Evolutionary conservation across 2,329 filamentous ascomycete species (phyloP).

Genomic region (Epichloe baconii): DNA sequence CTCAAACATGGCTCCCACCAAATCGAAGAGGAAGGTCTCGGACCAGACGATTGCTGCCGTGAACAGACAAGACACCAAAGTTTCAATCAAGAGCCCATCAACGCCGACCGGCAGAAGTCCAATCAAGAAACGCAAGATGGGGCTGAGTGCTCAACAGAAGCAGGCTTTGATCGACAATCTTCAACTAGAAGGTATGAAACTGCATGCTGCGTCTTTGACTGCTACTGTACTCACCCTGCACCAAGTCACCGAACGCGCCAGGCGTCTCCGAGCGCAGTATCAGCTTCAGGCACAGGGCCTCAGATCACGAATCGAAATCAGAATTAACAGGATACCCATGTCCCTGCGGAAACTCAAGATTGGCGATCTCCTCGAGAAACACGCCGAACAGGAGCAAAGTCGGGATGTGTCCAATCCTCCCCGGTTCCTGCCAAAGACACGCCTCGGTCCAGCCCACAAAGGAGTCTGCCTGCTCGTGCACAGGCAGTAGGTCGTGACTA

Average conservation of each 20-base stretch:
- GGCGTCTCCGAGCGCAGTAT: slow-evolving; percentile 81
- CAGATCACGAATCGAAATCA: slow-evolving; percentile 76
- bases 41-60: slow-evolving; percentile 9
- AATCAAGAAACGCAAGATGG: slow-evolving; percentile 45
- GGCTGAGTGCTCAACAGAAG: slow-evolving; percentile 60
- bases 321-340: slow-evolving; percentile 81
- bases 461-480: slow-evolving; percentile 15
- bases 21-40: slow-evolving; percentile 23
- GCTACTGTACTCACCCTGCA: slow-evolving; percentile 1
- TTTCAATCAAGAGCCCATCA: slow-evolving; percentile 19
- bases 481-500: slow-evolving; percentile 17
- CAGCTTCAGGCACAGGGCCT: slow-evolving; percentile 77
- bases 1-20: slow-evolving; percentile 32
- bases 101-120: slow-evolving; percentile 40
- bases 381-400: slow-evolving; percentile 31
- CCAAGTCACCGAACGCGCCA: slow-evolving; percentile 72
- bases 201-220: background rate
- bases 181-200: slow-evolving; percentile 64
- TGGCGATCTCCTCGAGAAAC: slow-evolving; percentile 55
- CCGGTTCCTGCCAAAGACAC: slow-evolving; percentile 39
- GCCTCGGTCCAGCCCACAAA: slow-evolving; percentile 22
- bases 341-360: slow-evolving; percentile 69
- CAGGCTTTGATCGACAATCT: slow-evolving; percentile 80
- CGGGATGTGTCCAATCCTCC: slow-evolving; percentile 26
- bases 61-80: slow-evolving; percentile 10